Evolutionary conservation across 164 flowering plant genomes (phyloP), one percentile per base, ranked within the genome.

Genomic region (Macadamia tetraphylla): DNA sequence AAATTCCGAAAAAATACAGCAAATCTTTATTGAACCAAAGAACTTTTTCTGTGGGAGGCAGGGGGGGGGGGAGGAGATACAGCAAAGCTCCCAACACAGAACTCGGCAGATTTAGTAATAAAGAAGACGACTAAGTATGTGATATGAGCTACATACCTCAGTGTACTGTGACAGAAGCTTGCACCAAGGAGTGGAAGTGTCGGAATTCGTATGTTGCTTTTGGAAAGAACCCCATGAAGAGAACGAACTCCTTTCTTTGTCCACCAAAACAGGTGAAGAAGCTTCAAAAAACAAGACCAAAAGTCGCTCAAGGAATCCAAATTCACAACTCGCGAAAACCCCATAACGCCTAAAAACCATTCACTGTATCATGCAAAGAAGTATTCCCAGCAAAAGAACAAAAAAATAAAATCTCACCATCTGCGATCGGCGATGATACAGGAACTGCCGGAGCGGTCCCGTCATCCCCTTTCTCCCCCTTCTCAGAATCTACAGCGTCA

Each of bases 91-190:
- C 40, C 40, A 35, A 35, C 40, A 35, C 40, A 35, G 5, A 35
- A 35, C 40, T 35, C 40, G 40, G 40, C 40, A 35, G 40, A 2
- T 2, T 35, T 35, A 2, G 40, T 5, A 35, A 35, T 5, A 35
- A 35, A 35, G 3, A 35, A 35, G 12, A 3, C 51, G 1, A 9
- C 8, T 46, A 46, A 46, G 51, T 46, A 46, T 46, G 51, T 8
- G 7, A 46, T 11, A 17, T 6, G 49, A 48, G n/a, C 44, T 17
- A 17, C 17, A 68, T 70, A 87, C 90, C 92, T 81, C 85, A 1
- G 78, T 73, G 65, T 76, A 80, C 77, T 88, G 86, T 12, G 88
- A 78, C 32, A 87, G 71, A 68, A 92, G 91, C 77, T 78, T 86
- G 67, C 91, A 83, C 94, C 97, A 90, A 48, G 89, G 89, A 29